Conservation (phyloP, 202 grass and related monocot genomes). For the Cymbopogon flexuosus region DNA sequence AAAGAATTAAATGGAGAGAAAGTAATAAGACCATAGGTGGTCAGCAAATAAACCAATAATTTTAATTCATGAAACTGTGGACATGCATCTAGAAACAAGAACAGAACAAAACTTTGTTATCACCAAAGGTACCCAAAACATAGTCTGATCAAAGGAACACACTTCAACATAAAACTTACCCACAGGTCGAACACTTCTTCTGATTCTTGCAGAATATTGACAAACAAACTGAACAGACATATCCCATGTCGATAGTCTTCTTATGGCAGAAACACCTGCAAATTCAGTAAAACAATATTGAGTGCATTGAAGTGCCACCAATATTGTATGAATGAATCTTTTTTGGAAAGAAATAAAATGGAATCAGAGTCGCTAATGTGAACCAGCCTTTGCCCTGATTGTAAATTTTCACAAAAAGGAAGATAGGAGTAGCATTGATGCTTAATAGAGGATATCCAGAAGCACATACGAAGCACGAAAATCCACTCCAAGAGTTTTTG, state of each 20-base stretch:
- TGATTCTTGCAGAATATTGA: constrained; percentile 99
- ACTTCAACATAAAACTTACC: constrained; percentile 44
- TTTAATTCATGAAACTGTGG: neutral
- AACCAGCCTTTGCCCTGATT: neutral
- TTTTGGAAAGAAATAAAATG: neutral
- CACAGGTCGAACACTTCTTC: constrained; percentile 94
- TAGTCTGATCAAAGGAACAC: neutral
- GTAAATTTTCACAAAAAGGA: neutral
- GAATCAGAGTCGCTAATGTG: neutral
- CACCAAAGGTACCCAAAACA: neutral
- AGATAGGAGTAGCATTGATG: neutral
- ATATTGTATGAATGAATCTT: neutral
- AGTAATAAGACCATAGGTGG: neutral
- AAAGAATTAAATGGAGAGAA: neutral
- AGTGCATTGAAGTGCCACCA: neutral
- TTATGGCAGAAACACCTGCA: constrained; percentile 95
- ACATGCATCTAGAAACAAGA: constrained; percentile 1
- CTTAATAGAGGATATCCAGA: neutral
- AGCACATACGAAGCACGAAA: constrained; percentile 89
- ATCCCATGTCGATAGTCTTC: constrained; percentile 95
- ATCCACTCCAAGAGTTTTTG: constrained; percentile 90
- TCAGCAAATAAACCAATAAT: neutral
- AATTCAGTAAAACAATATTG: constrained; percentile 24
- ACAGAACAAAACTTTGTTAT: neutral
- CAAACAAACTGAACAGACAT: constrained; percentile 93